These are phyloP conservation scores for Marvania coccoides DNA, from an alignment of 139 green algal species.

Conservation along the genomic window DNA sequence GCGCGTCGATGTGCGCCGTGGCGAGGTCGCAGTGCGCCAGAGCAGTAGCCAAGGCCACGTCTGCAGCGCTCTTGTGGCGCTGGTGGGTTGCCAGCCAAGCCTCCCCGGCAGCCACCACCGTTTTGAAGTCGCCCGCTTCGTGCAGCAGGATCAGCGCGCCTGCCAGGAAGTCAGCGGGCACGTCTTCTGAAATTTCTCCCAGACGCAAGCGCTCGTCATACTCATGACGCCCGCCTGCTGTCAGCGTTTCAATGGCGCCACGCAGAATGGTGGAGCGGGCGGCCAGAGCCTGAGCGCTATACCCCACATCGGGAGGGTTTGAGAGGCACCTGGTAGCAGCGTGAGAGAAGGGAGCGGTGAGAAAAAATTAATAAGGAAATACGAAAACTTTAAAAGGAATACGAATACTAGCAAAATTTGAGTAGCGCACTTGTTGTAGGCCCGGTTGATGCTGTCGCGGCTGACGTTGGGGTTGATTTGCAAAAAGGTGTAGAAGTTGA, in stretches of 20 bases:
- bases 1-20: neutral
- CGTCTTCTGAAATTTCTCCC: conserved; percentile 15
- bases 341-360: neutral
- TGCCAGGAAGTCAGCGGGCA: conserved; percentile 26
- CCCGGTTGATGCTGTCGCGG: neutral
- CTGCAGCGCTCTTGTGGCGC: conserved; percentile 5
- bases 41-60: conserved; percentile 25
- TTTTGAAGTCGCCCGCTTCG: conserved; percentile 15
- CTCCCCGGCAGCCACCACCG: conserved; percentile 14
- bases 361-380: neutral
- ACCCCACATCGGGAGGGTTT: conserved; percentile 10
- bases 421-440: conserved; percentile 1
- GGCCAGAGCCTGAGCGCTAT: conserved; percentile 17
- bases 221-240: neutral
- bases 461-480: neutral
- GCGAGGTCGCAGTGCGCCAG: conserved; percentile 19
- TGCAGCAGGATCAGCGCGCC: conserved; percentile 31
- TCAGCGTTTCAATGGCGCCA: conserved; percentile 19
- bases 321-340: conserved; percentile 2
- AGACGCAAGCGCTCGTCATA: conserved; percentile 19
- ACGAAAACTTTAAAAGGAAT: neutral
- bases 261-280: conserved; percentile 12
- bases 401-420: neutral
- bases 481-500: conserved; percentile 25
- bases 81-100: conserved; percentile 20